A percentile compares a stretch with the other conserved stretches of the same genome.
Evolutionary conservation across 345 rosid species (phyloP).

Genomic region (Anacardium occidentale): DNA sequence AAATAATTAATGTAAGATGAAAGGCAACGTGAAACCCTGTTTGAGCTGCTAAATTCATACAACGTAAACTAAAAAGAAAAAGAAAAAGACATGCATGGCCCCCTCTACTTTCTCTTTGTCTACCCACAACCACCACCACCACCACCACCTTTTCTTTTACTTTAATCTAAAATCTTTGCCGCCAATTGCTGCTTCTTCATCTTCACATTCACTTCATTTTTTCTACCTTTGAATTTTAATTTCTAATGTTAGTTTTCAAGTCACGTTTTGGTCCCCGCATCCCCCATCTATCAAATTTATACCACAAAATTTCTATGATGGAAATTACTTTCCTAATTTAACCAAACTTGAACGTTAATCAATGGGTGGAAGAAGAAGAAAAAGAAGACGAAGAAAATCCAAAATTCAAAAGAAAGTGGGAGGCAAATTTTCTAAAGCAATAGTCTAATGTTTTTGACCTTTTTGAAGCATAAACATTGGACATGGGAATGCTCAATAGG

Average conservation of each 20-base stretch:
- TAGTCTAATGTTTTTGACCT: constrained; percentile 39
- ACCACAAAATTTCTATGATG: too few species aligned
- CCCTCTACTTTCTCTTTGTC: constrained; percentile 7
- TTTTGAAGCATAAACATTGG: constrained; percentile 14
- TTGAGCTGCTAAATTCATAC: too few species aligned
- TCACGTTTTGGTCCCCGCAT: neutral
- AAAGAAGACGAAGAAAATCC: too few species aligned
- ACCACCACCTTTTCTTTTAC: neutral
- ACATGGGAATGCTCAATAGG: constrained; percentile 25
- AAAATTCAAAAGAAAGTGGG: constrained; percentile 21
- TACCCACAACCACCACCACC: neutral
- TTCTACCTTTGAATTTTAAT: neutral
- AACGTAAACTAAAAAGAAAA: too few species aligned
- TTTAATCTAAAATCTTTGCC: constrained; percentile 23
- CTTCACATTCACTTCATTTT: too few species aligned
- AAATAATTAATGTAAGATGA: too few species aligned
- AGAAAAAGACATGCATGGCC: too few species aligned
- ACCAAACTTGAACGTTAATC: too few species aligned
- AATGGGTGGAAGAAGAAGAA: too few species aligned
- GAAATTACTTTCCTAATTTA: too few species aligned
- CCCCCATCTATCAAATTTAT: too few species aligned
- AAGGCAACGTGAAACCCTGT: too few species aligned
- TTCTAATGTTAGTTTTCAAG: neutral
- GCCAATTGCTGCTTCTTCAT: constrained; percentile 32
- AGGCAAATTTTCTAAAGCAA: constrained; percentile 21